These are phyloP conservation scores for Sporisorium sorghi DNA, from an alignment of 1,284 basidiomycete genomes.

Conservation along the genomic window DNA sequence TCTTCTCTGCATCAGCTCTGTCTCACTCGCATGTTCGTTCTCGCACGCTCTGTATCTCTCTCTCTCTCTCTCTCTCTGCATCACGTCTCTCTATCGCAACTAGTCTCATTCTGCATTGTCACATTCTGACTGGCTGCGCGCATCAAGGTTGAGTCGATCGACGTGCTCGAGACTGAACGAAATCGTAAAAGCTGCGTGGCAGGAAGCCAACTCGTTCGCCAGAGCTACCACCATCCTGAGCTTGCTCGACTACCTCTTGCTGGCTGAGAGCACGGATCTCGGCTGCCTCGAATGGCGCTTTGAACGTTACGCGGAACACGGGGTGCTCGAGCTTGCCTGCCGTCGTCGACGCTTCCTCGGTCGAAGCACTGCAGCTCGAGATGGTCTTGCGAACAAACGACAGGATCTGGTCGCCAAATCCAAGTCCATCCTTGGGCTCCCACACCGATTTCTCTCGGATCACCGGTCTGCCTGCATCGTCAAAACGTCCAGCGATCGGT, in stretches of 20 bases:
- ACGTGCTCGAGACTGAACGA: conserved; percentile 20
- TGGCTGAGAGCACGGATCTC: conserved; percentile 15
- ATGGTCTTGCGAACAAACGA: conserved; percentile 72
- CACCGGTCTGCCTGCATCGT: conserved; percentile 73
- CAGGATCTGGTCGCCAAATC: conserved; percentile 79
- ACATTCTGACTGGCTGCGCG: background rate
- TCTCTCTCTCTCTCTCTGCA: background rate
- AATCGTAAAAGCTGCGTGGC: conserved; percentile 47
- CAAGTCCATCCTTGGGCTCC: conserved; percentile 81
- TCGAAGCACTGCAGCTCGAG: conserved; percentile 1
- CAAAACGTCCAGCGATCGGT: conserved; percentile 75
- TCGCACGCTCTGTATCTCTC: too few relatives aligned
- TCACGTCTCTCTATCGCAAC: conserved; percentile 12
- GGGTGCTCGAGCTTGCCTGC: conserved; percentile 32
- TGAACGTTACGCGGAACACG: conserved; percentile 56
- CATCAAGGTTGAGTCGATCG: background rate
- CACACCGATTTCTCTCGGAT: conserved; percentile 81
- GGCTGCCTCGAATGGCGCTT: conserved; percentile 50
- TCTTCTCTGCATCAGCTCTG: background rate
- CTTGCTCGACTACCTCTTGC: conserved; percentile 29
- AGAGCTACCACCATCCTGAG: conserved; percentile 34
- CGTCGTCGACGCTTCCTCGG: background rate
- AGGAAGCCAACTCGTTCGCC: conserved; percentile 54
- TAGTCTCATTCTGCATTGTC: background rate
- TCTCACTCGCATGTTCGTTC: background rate